Evolutionary conservation across 2,329 filamentous ascomycete genomes (phyloP), one percentile per base, ranked within the genome.

Genomic region (Penicillium sp.): DNA sequence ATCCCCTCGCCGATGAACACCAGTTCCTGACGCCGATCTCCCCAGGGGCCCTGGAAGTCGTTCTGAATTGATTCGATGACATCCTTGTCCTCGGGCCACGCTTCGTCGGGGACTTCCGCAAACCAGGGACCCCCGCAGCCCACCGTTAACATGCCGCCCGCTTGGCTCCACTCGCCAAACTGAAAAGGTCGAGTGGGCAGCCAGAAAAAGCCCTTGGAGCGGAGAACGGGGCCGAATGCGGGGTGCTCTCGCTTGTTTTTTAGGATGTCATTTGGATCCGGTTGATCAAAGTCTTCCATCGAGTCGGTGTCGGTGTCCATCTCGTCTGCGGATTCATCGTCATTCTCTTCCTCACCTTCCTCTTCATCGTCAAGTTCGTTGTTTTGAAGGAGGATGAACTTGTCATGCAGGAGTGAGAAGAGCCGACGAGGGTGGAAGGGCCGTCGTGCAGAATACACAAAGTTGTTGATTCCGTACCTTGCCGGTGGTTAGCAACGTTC

Each of bases 1-100:
- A 90, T 74, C 5, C 77, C 76, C 67, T 89, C 85, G 0, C 87
- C 87, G 51, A 90, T 89, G 54, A 90, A 87, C 2, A 90, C 87
- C 6, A 90, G 66, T 66, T 90, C 87, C 64, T 90, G 86, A 2
- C 86, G 76, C 1, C 86, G 76, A 58, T 90, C 87, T 0, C 85
- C 86, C 84, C 85, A 89, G 8, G 71, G 69, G 4, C 69, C 71
- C 27, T 74, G 66, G 46, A 81, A 80, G 51, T 82, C 79, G 28
- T 78, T 72, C 46, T 71, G 65, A 36, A 82, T 79, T 10, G 76
- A 76, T 38, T 72, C 66, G 22, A 71, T 62, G 2, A 81, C 79
- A 11, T 78, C 77, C 24, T 70, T 63, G 53, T 78, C 76, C 10
- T 77, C 76, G 0, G 74, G 77, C 74, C 78, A 79, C 5, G 79